Base-by-base conservation (phyloP, 345 rosid genomes). In the Hirschfeldia incana region DNA sequence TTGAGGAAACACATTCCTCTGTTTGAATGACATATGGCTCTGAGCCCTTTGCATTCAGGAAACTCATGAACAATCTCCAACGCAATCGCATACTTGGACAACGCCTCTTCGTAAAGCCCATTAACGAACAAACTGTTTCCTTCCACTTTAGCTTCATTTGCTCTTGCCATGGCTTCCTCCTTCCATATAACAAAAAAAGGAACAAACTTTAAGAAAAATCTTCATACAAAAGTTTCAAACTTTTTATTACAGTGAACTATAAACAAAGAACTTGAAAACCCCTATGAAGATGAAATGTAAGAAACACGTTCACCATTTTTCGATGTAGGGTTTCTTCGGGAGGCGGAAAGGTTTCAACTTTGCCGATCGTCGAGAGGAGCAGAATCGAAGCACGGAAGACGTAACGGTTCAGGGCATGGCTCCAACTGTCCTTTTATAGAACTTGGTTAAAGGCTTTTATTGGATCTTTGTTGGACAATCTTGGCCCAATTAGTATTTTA, bases 31-130 rank as follows among this genome's bases (percentile, higher is more conserved):
- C 99, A 96, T 42, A 89, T 85, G 12, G 97, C 87, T 29, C 92
- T 87, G 73, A 92, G 62, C 78, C 91, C 97, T 32, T 46, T 65
- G 0, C 93, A 69, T 0, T 65, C 81, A 0, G 92, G 76, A 21
- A 77, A 62, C 51, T 84, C 88, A 21, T 85, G 82, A 28, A 85
- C 84, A 70, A 85, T 79, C 75, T 84, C 85, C 65, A 92, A 80
- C 58, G 97, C 97, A 70, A 81, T 63, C 34, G 78, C 91, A 72
- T 96, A 96, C 78, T 88, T 83, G 4, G 81, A 66, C 63, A 96
- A 78, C 3, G 99, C 98, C 83, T 96, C 98, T 74, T 91, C 99
- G 72, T 83, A 96, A 55, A 79, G 80, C 3, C 90, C 91, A 70
- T 83, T 83, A 17, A 84, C 91, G 76, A 90, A 93, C 81, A 92